Percentiles rank a stretch among this genome's conserved stretches.
Evolutionary conservation across 345 rosid genomes (phyloP).

Genomic region (Rhodamnia argentea): DNA sequence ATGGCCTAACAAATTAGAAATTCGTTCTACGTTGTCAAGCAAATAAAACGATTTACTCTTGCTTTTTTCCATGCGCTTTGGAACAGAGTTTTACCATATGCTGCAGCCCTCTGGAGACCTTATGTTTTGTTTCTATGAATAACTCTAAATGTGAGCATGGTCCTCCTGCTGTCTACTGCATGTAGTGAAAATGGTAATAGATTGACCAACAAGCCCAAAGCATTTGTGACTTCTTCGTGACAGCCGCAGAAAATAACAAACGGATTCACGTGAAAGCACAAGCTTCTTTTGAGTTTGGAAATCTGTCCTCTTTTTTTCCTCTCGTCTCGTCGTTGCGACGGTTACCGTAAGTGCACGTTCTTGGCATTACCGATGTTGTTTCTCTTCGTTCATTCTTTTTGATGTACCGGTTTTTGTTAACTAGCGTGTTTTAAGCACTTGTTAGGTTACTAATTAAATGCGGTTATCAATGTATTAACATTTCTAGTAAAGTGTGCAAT

Average conservation of each 20-base stretch:
- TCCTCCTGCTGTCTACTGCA: background rate
- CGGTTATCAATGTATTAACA: background rate
- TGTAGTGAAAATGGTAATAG: background rate
- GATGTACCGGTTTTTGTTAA: background rate
- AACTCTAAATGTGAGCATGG: background rate
- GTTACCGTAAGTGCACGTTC: background rate
- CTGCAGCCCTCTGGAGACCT: background rate
- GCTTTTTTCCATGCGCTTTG: background rate
- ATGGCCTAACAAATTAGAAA: background rate
- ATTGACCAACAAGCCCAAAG: background rate
- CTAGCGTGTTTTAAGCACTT: background rate
- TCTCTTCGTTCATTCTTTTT: background rate
- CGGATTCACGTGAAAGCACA: background rate
- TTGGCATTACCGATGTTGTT: background rate
- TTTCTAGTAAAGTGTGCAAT: background rate
- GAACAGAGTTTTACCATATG: background rate
- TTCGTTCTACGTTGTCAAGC: background rate
- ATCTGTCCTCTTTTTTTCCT: background rate
- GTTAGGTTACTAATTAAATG: background rate
- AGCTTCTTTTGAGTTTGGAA: background rate
- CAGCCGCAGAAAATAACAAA: background rate
- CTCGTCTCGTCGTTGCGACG: background rate
- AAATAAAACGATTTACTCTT: background rate
- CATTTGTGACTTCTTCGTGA: background rate
- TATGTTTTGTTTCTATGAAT: background rate